A percentile compares a stretch with the other conserved stretches of the same genome.
These are phyloP conservation scores for Penicillium thymicola DNA, from an alignment of 2,329 filamentous ascomycete species.

Conservation along the genomic window DNA sequence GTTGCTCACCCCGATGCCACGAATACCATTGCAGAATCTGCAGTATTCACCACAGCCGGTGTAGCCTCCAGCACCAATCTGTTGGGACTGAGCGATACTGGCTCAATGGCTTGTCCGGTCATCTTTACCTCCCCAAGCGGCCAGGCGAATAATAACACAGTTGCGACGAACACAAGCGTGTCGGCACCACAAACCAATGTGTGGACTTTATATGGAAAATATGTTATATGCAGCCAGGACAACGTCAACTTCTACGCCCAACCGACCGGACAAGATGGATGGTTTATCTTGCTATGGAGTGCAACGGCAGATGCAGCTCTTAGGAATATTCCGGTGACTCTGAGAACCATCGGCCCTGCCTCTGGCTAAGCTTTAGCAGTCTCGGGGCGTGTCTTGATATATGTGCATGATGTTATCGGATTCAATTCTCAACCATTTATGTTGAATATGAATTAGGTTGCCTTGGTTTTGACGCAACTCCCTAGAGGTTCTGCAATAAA, in stretches of 20 bases:
- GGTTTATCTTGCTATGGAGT: background rate
- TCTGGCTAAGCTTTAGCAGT: background rate
- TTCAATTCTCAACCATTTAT: background rate
- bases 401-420: background rate
- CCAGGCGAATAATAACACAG: background rate
- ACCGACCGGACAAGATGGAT: background rate
- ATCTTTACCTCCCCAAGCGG: background rate
- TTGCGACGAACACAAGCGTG: background rate
- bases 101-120: background rate
- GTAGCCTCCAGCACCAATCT: background rate
- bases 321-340: background rate
- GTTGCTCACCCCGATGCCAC: background rate
- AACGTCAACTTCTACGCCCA: constrained; percentile 2
- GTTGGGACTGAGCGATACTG: background rate
- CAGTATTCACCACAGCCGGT: background rate
- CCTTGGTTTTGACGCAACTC: background rate
- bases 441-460: background rate
- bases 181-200: background rate
- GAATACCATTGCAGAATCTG: background rate
- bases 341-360: background rate
- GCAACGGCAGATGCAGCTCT: background rate
- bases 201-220: constrained; percentile 7
- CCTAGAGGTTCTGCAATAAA: background rate
- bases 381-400: background rate
- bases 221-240: background rate